Evolutionary conservation across 768 basidiomycete genomes (phyloP), one percentile per base, ranked within the genome.

Genomic region (Fomitopsis pulvina): DNA sequence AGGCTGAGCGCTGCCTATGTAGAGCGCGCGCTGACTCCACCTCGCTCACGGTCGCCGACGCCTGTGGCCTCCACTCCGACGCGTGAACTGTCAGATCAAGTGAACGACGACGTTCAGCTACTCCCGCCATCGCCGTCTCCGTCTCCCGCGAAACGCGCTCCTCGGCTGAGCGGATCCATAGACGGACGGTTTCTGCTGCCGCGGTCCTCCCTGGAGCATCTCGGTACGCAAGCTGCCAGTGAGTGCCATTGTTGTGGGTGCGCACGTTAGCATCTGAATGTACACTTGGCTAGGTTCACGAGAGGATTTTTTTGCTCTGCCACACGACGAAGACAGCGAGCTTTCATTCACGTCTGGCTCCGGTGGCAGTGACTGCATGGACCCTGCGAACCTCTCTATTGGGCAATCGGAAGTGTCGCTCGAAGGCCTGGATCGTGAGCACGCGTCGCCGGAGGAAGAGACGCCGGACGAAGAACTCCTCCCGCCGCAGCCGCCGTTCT

Each of bases 71-170:
- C 34, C 6, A 5, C 7, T 37, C n/a, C n/a, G n/a, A n/a, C n/a
- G n/a, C n/a, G n/a, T n/a, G n/a, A n/a, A n/a, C n/a, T n/a, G n/a
- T n/a, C 22, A 40, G 14, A 16, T 16, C 37, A 40, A 25, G 60
- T 68, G 5, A 75, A 73, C 14, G 60, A 62, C 41, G 73, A 76
- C 47, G 61, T 74, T 14, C 62, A 63, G 27, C 71, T 71, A 66
- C 64, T 76, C 10, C 76, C 77, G 25, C 74, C 75, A 0, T 77
- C 76, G 3, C 77, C 77, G 5, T 76, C 73, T 16, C 77, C 77
- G 5, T 76, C 73, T 14, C 76, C 75, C 1, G 62, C 68, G 14
- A 73, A 69, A 52, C 41, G 22, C 3, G 47, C 56, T 32, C 54
- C 14, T 4, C 25, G 52, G 28, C 50, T 39, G 4, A 40, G 42